Evolutionary conservation across 495 filamentous ascomycete species (phyloP).

Genomic region (Wilcoxina mikolae): DNA sequence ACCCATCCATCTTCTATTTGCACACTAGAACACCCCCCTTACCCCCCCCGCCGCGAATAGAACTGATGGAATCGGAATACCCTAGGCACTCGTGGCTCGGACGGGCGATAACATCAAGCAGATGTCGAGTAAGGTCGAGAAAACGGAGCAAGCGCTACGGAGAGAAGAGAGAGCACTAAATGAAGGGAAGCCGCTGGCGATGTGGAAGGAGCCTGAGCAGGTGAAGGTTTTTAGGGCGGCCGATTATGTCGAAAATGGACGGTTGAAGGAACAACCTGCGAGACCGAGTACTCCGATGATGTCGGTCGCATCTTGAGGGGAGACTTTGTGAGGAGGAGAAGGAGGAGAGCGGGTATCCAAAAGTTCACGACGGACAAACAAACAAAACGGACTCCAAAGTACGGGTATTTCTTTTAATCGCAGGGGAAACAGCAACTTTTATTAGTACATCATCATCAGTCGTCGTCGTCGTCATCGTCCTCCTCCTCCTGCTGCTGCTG

Average conservation of each 20-base stretch:
- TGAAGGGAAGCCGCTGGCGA: constrained; percentile 20
- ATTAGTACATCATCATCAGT: too few species aligned
- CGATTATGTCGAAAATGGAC: constrained; percentile 24
- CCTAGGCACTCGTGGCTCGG: constrained; percentile 15
- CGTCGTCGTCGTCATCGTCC: too few species aligned
- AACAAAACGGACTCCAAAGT: background rate
- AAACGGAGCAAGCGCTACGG: constrained; percentile 23
- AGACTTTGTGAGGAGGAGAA: background rate
- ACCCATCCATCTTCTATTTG: background rate
- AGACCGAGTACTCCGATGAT: background rate
- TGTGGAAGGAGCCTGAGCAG: constrained; percentile 25
- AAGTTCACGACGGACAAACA: background rate
- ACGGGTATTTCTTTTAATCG: background rate
- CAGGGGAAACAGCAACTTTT: background rate
- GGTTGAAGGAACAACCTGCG: constrained; percentile 14
- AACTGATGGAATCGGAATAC: background rate
- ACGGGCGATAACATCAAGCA: constrained; percentile 25
- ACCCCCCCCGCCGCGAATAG: background rate
- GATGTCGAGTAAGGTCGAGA: constrained; percentile 25
- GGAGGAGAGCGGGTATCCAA: background rate
- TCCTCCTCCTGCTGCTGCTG: too few species aligned
- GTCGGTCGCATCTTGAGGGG: background rate
- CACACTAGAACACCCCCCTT: background rate
- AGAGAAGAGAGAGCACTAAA: constrained; percentile 24
- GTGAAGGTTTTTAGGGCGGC: constrained; percentile 19